phyloP scores from a whole-genome alignment of 2,329 filamentous ascomycete species.

The Botrytis pseudocinerea region DNA sequence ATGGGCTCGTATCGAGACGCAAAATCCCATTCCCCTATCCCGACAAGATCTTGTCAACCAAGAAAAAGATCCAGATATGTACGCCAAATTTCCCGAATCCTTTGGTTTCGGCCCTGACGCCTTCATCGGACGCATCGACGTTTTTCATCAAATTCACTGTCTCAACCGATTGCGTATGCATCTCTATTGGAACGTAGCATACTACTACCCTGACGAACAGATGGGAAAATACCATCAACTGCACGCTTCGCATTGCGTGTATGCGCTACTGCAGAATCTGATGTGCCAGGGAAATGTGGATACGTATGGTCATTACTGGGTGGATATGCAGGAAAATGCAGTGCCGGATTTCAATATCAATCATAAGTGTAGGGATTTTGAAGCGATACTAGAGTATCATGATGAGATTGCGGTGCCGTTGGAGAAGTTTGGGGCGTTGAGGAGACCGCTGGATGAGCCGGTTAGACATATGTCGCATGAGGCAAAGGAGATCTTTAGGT shows the following conservation, averaged over 20 bases:
- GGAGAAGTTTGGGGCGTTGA: conserved; percentile 3
- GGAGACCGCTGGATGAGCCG: background rate
- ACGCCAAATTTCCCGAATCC: background rate
- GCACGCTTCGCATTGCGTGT: background rate
- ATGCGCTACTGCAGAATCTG: background rate
- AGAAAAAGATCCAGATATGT: background rate
- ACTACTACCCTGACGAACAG: background rate
- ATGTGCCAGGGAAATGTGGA: conserved; percentile 1
- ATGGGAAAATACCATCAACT: background rate
- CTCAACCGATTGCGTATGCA: background rate
- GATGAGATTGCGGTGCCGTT: background rate
- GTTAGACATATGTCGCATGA: conserved; percentile 3
- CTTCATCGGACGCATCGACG: conserved; percentile 2
- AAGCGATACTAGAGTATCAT: background rate
- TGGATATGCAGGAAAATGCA: conserved; percentile 1
- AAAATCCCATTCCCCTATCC: background rate
- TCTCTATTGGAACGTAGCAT: background rate
- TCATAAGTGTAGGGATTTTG: background rate
- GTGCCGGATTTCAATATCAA: conserved; percentile 1
- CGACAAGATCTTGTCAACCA: background rate
- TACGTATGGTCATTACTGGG: conserved; percentile 4
- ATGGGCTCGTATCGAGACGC: background rate
- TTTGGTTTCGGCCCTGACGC: background rate
- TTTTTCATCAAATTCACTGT: conserved; percentile 5
- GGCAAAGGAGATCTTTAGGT: background rate